These are phyloP conservation scores for Oryza rufipogon DNA, from an alignment of 176 grass and related monocot genomes.

Conservation along the genomic window DNA sequence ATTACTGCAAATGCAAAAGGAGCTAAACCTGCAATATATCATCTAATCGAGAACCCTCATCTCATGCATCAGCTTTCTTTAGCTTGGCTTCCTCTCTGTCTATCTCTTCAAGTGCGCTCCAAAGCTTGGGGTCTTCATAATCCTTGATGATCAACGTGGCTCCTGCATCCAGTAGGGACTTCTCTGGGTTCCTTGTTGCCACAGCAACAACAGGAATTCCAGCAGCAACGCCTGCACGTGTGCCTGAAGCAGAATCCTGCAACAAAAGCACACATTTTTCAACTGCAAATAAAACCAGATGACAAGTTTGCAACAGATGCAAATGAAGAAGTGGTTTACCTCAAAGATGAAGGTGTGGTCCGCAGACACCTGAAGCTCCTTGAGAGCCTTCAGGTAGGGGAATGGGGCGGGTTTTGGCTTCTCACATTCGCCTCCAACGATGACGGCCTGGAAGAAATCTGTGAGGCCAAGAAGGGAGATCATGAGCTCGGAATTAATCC, in stretches of 20 bases:
- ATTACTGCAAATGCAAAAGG: background rate
- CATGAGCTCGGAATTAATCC: conserved; percentile 87
- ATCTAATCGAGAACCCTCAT: conserved; percentile 1
- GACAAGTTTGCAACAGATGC: background rate
- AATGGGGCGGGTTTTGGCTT: conserved; percentile 80
- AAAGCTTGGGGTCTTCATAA: conserved; percentile 83
- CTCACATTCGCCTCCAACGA: conserved; percentile 83
- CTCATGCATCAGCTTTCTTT: conserved; percentile 42
- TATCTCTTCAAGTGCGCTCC: conserved; percentile 66
- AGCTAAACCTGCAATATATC: background rate
- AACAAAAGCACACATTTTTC: background rate
- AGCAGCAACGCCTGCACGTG: conserved; percentile 75
- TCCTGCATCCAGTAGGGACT: conserved; percentile 71
- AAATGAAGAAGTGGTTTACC: conserved; percentile 33
- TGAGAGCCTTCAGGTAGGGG: conserved; percentile 79
- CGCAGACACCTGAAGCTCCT: conserved; percentile 63
- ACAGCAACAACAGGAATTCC: conserved; percentile 70
- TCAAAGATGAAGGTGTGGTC: conserved; percentile 82
- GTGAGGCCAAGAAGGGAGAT: conserved; percentile 79
- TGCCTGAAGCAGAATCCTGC: conserved; percentile 82
- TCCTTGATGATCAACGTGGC: conserved; percentile 76
- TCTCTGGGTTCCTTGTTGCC: conserved; percentile 81
- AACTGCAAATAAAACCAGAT: background rate
- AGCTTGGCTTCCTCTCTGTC: conserved; percentile 54
- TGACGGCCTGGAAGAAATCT: conserved; percentile 79